Conservation (phyloP, 768 basidiomycete genomes). For the Xerocomellus amylosporus region DNA sequence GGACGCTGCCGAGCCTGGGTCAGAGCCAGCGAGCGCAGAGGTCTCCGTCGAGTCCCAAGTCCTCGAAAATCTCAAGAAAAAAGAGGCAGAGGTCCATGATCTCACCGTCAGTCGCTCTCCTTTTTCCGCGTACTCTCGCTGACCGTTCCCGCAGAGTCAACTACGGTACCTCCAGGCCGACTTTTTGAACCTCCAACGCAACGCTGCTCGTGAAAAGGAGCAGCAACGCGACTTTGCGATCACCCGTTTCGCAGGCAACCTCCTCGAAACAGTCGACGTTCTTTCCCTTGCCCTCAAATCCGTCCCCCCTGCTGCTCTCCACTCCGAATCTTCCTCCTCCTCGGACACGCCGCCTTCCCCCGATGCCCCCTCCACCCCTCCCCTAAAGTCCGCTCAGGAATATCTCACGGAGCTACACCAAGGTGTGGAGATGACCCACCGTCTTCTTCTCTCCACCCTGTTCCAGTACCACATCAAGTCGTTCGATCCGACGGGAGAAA, state of each 20-base stretch:
- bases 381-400: constrained; percentile 51
- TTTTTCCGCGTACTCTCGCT: constrained; percentile 3
- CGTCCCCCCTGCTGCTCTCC: constrained; percentile 53
- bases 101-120: constrained; percentile 59
- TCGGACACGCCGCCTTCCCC: constrained; percentile 27
- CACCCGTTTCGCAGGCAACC: constrained; percentile 83
- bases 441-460: constrained; percentile 83
- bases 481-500: constrained; percentile 89
- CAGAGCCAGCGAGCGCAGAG: constrained; percentile 21
- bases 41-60: constrained; percentile 38
- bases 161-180: constrained; percentile 93
- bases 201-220: constrained; percentile 86
- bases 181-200: constrained; percentile 91
- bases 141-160: constrained; percentile 57
- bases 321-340: constrained; percentile 22
- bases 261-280: constrained; percentile 89
- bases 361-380: constrained; percentile 32
- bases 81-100: constrained; percentile 80
- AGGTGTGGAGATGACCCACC: constrained; percentile 91
- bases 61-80: constrained; percentile 65
- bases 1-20: constrained; percentile 8
- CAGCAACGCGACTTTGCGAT: constrained; percentile 94
- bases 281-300: constrained; percentile 81
- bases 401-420: constrained; percentile 71
- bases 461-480: constrained; percentile 90